A percentile compares a stretch with the other conserved stretches of the same genome.
Conservation (phyloP, 345 rosid genomes). For the Heritiera littoralis region DNA sequence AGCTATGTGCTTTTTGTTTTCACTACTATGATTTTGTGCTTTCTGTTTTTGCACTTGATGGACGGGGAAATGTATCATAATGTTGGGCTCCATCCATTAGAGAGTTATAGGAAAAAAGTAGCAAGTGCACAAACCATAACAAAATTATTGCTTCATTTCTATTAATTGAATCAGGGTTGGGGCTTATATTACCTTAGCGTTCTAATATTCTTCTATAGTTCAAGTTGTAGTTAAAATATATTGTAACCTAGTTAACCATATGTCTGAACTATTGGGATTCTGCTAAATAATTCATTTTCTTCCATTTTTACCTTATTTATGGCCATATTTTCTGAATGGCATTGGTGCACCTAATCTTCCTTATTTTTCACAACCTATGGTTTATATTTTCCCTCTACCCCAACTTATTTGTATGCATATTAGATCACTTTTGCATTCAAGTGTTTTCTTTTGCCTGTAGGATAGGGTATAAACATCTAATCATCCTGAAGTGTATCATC, state of each 20-base stretch:
- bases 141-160: neutral
- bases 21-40: neutral
- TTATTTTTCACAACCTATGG: neutral
- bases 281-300: neutral
- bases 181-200: slow-evolving; percentile 1
- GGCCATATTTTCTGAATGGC: slow-evolving; percentile 4
- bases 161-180: neutral
- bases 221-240: neutral
- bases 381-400: neutral
- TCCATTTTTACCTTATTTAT: neutral
- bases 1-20: neutral
- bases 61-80: neutral
- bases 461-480: neutral
- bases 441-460: neutral
- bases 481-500: neutral
- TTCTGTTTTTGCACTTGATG: neutral
- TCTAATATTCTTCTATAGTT: slow-evolving; percentile 9
- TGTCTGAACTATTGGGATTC: neutral
- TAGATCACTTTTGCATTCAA: neutral
- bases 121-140: neutral
- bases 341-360: neutral
- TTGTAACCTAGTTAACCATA: neutral
- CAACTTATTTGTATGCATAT: neutral
- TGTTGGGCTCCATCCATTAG: neutral
- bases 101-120: neutral